A percentile compares a stretch with the other conserved stretches of the same genome.
Evolutionary conservation across 2,329 filamentous ascomycete species (phyloP).

Genomic region (Chlorencoelia australis): DNA sequence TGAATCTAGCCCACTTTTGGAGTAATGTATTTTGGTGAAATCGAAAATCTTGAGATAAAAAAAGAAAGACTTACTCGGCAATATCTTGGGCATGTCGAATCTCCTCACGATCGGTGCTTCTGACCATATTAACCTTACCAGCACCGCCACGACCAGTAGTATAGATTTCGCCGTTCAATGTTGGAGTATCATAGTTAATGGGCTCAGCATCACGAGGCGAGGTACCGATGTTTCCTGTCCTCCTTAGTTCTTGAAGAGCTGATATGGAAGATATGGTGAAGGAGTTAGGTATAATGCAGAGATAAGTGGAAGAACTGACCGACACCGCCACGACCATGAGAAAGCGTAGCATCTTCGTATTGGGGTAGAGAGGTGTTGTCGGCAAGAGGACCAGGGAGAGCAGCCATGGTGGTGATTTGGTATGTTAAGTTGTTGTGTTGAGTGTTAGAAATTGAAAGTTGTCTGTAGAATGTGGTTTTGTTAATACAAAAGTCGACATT

Average conservation of each 20-base stretch:
- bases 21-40: too few relatives aligned
- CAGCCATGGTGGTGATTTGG: slow-evolving; percentile 16
- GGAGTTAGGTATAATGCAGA: slow-evolving; percentile 2
- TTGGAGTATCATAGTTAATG: slow-evolving; percentile 68
- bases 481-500: too few relatives aligned
- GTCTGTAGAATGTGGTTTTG: too few relatives aligned
- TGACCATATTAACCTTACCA: slow-evolving; percentile 74
- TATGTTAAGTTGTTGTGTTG: too few relatives aligned
- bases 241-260: not conserved
- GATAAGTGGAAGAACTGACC: slow-evolving; percentile 32
- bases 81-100: slow-evolving; percentile 80
- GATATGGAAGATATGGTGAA: not conserved
- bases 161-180: slow-evolving; percentile 71
- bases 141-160: slow-evolving; percentile 74
- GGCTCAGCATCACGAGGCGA: slow-evolving; percentile 38
- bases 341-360: slow-evolving; percentile 27
- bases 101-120: slow-evolving; percentile 58
- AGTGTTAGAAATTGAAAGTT: too few relatives aligned
- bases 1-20: too few relatives aligned
- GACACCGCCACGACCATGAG: slow-evolving; percentile 69
- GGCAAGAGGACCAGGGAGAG: slow-evolving; percentile 13
- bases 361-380: slow-evolving; percentile 14
- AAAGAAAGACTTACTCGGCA: slow-evolving; percentile 48
- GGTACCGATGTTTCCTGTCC: slow-evolving; percentile 53
- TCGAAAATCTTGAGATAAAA: not conserved